Base-by-base conservation (phyloP, 75 land plant genomes). In the Adiantum capillusveneris region DNA sequence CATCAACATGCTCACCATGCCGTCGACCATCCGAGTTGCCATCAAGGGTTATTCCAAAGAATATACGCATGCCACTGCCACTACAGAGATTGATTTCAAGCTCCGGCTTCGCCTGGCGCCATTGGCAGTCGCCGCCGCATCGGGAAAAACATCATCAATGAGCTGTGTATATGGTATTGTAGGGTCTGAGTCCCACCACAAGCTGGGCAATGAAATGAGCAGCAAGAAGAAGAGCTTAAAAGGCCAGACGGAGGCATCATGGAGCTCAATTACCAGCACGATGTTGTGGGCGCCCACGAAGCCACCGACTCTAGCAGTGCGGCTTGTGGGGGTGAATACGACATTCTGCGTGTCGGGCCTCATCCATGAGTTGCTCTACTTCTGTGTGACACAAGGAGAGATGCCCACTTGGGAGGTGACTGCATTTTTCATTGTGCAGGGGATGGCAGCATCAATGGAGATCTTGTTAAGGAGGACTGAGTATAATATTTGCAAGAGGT, bases 281-380 rank as follows among this genome's bases (percentile, higher is more conserved):
- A 5, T 34, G 37, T 9, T 34, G 3, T 9, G 3, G 3, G 37
- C 37, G 37, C 37, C 37, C 37, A 5, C 37, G 9, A 34, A 3
- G 37, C 37, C 37, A 9, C 37, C 37, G 7, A 5, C 37, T 34
- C 9, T 34, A 9, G 37, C 7, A 34, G 37, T 34, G 3, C 37
- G 37, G 3, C 37, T 34, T 9, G 37, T 34, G 7, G 37, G 37
- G 9, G 27, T 50, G 3, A 21, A 65, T 13, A 37, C 64, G 0
- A 43, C 44, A 1, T 72, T 65, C 22, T 6, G 58, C n/a, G 75
- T 59, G 2, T 72, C 75, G 5, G 75, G 69, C 24, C 29, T 72
- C 30, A 66, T 72, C 63, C 75, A 72, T 18, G 75, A 72, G 29
- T 27, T 66, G 31, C 59, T 72, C 1, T 72, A 58, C 57, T 53